A percentile compares a stretch with the other conserved stretches of the same genome.
Evolutionary conservation across 169 alveolate genomes (phyloP).

Genomic region (Babesia ovata): DNA sequence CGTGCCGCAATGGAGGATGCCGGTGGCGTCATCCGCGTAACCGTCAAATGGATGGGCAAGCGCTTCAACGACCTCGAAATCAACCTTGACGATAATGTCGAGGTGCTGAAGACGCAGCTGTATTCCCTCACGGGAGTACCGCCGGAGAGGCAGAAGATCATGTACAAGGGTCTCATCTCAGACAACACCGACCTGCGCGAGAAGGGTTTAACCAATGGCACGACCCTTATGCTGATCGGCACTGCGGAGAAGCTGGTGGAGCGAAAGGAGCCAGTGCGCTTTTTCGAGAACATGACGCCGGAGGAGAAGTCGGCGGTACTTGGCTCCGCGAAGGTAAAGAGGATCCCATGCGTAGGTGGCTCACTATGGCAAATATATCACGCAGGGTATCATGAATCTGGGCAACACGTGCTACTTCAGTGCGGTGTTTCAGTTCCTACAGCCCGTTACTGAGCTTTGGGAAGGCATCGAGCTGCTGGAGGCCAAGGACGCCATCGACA

Average conservation of each 20-base stretch:
- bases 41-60: conserved; percentile 78
- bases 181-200: conserved; percentile 80
- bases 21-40: conserved; percentile 60
- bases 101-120: conserved; percentile 61
- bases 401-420: conserved; percentile 96
- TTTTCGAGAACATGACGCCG: conserved; percentile 90
- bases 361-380: background rate
- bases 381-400: conserved; percentile 89
- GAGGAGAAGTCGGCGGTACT: conserved; percentile 89
- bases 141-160: conserved; percentile 88
- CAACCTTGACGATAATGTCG: conserved; percentile 61
- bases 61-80: conserved; percentile 68
- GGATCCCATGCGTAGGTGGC: conserved; percentile 79
- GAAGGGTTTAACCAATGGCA: conserved; percentile 79
- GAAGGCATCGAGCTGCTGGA: conserved; percentile 55
- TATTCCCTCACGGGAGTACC: conserved; percentile 89
- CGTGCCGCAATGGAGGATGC: conserved; percentile 29
- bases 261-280: conserved; percentile 80
- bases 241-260: conserved; percentile 85
- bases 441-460: conserved; percentile 79
- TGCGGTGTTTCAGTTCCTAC: conserved; percentile 85
- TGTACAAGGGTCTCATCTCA: conserved; percentile 85
- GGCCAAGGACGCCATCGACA: conserved; percentile 25
- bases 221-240: conserved; percentile 89
- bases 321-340: conserved; percentile 81